Percentiles rank a stretch among this genome's conserved stretches.
Evolutionary conservation across 495 filamentous ascomycete species (phyloP).

Genomic region (Podospora comata): DNA sequence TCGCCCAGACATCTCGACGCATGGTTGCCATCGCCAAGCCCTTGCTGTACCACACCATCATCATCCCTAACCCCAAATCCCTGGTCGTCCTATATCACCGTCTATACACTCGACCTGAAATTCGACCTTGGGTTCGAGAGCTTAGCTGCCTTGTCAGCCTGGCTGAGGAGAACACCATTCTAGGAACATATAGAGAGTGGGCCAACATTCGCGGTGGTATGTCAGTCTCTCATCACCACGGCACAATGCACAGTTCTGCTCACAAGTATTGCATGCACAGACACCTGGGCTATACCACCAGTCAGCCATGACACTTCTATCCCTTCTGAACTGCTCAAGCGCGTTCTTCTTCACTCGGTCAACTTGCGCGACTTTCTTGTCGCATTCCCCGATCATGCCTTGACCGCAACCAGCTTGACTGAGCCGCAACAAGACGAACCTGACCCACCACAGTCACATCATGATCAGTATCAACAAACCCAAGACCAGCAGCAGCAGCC

Average conservation of each 20-base stretch:
- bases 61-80: constrained; percentile 25
- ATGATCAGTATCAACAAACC: neutral
- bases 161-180: constrained; percentile 18
- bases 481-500: neutral
- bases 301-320: constrained; percentile 13
- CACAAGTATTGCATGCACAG: constrained; percentile 11
- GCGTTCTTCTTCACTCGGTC: constrained; percentile 24
- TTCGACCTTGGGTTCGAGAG: constrained; percentile 31
- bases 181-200: constrained; percentile 23
- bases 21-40: constrained; percentile 34
- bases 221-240: neutral
- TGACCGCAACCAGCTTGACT: neutral
- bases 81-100: constrained; percentile 27
- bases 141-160: constrained; percentile 32
- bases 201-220: constrained; percentile 22
- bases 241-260: neutral
- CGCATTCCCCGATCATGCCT: constrained; percentile 31
- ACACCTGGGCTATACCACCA: constrained; percentile 16
- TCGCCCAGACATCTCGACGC: constrained; percentile 33
- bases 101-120: constrained; percentile 22
- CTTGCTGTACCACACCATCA: constrained; percentile 32
- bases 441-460: neutral
- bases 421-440: neutral
- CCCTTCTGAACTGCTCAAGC: constrained; percentile 25
- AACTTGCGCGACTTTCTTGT: constrained; percentile 30